Evolutionary conservation across 805 yeast genomes (phyloP), one percentile per base, ranked within the genome.

Genomic region (Saccharomycopsis microspora): DNA sequence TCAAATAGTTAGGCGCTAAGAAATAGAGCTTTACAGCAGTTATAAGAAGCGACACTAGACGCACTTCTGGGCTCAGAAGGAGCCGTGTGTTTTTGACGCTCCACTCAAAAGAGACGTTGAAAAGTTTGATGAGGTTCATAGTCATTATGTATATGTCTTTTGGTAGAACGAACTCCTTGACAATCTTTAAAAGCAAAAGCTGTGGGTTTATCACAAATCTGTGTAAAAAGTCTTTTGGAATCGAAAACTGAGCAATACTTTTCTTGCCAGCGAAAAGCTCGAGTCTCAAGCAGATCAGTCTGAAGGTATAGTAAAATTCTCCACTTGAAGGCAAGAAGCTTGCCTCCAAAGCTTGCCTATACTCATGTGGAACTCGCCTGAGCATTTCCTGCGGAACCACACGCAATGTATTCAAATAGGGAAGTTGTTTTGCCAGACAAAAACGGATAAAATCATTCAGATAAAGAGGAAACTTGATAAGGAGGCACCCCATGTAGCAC

Each of bases 401-500:
- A 39, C 59, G 61, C 19, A 61, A 50, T 4, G 75, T 66, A 44
- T 63, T 68, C 53, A 71, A 60, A 54, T 68, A 75, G 3, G 85
- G 84, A 1, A 82, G 60, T 33, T 64, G 62, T 43, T 73, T 73
- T 2, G 63, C 55, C 32, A 66, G 56, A 3, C 74, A 60, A 60
- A 72, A 63, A 3, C 58, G 55, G 29, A 76, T 56, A 11, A 77
- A 59, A 57, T 80, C 84, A 47, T 63, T 60, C 4, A 72, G 53
- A 56, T 72, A 76, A 1, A 80, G 49, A 0, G 86, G 83, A 27
- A 69, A 50, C 32, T 69, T 65, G 52, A 77, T 54, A 48, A 70
- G 68, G 5, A 73, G 52, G n/a, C 74, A 57, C 2, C 80, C 74
- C 43, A 79, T 48, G 57, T 80, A 81, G 19, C 78, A 61, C 1